Evolutionary conservation across 1,284 basidiomycete genomes (phyloP), one percentile per base, ranked within the genome.

Genomic region (Ceratobasidium sp.): DNA sequence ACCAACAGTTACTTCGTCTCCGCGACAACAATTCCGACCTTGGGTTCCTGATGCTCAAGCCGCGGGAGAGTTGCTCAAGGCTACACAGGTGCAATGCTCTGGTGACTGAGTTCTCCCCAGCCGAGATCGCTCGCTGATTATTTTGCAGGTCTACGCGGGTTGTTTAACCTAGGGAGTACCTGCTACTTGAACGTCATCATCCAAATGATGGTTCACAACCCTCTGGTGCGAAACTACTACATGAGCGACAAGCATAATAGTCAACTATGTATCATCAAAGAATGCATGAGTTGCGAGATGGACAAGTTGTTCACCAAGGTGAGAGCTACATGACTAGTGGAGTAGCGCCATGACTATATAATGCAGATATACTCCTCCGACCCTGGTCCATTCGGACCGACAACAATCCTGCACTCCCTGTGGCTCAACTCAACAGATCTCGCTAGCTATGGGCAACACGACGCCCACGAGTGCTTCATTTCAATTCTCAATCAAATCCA

Each of bases 241-340:
- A 89, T 99, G 19, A 89, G 92, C 67, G 97, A 98, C 83, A 92
- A 90, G 81, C 95, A 97, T 82, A 92, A 93, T 82, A 84, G 85
- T 81, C 86, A 85, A 80, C 82, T 90, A 77, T 95, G 94, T 84
- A 91, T 90, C 82, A 84, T 86, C 52, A 90, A 90, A 56, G 90
- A 92, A 44, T 99, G 97, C 83, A 92, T 94, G 69, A 96, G 93
- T 76, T 99, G 97, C 83, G 97, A 98, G 84, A 93, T 99, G 92
- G 97, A 99, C 83, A 91, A 89, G 79, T 88, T 98, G 5, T 97
- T 97, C 83, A 86, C 90, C 32, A 96, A 98, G 86, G 95, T 32
- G 22, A 34, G n/a, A n/a, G 54, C 4, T 57, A 17, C 22, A 32
- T 19, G 19, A n/a, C 54, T 7, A 29, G 25, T 17, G 8, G 25